Evolutionary conservation across 176 grass and related monocot species (phyloP), one percentile per base, ranked within the genome.

Genomic region (Chloris gayana): DNA sequence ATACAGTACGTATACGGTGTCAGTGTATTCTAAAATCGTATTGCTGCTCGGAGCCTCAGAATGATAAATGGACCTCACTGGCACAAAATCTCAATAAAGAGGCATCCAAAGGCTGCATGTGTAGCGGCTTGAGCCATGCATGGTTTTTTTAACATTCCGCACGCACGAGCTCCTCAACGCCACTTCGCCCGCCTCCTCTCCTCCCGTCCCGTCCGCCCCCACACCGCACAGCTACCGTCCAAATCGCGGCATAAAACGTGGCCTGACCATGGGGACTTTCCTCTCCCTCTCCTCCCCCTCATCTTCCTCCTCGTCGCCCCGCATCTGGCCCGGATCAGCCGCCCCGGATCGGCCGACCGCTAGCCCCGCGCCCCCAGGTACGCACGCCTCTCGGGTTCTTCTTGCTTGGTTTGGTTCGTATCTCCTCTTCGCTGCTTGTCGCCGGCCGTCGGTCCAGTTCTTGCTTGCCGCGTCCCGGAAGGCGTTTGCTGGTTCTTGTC

Each of bases 211-310:
- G 33, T 75, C 24, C 73, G 53, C 51, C 11, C 6, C 70, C 56
- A 63, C 85, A 75, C 71, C 79, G 53, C 27, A 45, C 24, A 45
- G 74, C 67, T 79, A 61, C 75, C 86, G 50, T 88, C 86, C 69
- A 69, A 84, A 84, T 74, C 75, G 75, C 75, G 39, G 62, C 75
- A 83, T 74, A 74, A 84, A 88, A 84, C 47, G 81, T 62, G 75
- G 86, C 50, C 50, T 9, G 41, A 31, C 69, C 81, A 79, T 84
- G 86, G 13, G 68, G 24, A 49, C 62, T 84, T 84, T 54, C 86
- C 81, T 68, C 86, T 69, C 33, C 75, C 51, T 21, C 51, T 14
- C 41, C 42, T 9, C 47, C 39, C 19, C 45, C 13, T 6, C 67
- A 33, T 6, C 27, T n/a, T 65, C 21, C 53, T 57, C 54, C 2